Base-by-base conservation (phyloP, 805 yeast genomes). In the Ascoidea asiatica region DNA sequence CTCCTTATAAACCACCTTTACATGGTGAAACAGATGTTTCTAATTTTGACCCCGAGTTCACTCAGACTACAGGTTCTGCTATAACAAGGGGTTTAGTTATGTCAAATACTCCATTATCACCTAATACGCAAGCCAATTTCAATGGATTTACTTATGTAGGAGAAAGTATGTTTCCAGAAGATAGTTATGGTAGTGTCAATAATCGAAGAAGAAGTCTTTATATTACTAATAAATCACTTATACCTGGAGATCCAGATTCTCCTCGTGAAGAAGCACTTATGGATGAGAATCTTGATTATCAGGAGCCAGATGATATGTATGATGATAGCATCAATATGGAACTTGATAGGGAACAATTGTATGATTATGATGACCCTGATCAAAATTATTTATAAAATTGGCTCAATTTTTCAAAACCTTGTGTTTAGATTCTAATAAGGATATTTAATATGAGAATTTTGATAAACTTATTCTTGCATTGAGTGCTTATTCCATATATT, bases 71-170 rank as follows among this genome's bases (percentile, higher is more conserved):
- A 17, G 87, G 96, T 0, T 81, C 95, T 6, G 79, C 79, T 37
- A 75, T 88, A 60, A 81, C 35, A 8, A 29, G 35, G 66, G 48
- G 49, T 21, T 38, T 39, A 20, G 41, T 43, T n/a, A 22, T 40
- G 17, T 13, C 33, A 18, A 42, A 46, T 7, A 84, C 96, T 4
- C 97, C 97, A 29, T 66, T 92, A 50, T 81, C 94, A 7, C 96
- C 96, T 3, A 95, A 94, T 0, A 79, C 90, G 56, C 98, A 92
- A 65, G 97, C 92, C 43, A 89, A 89, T 59, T 92, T 92, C 66
- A 87, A 86, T 55, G 98, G 98, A 0, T 92, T 92, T 62, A 92
- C 98, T 0, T 92, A 84, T 62, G 97, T 90, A 42, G 96, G 89
- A 60, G 97, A 85, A 50, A 81, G 94, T 21, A 79, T 90, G 71